Evolutionary conservation across 305 asterid species (phyloP).

Genomic region (Solanum aculeatissimum): DNA sequence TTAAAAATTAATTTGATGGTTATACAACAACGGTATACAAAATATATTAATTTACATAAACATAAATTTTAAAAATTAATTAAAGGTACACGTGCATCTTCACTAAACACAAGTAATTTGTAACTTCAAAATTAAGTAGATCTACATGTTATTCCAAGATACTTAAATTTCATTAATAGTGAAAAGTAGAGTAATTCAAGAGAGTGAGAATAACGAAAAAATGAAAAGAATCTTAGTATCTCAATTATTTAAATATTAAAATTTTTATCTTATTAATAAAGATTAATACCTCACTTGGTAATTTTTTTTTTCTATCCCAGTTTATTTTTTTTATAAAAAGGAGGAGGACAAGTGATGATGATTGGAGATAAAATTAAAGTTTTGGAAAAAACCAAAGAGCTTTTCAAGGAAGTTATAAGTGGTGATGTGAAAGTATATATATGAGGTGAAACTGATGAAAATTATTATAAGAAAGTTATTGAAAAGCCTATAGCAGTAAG

Average conservation of each 20-base stretch:
- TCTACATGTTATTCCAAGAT: not conserved
- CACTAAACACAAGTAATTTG: not conserved
- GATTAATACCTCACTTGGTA: fast-evolving
- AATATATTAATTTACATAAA: not conserved
- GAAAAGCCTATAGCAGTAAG: slow-evolving; percentile 4
- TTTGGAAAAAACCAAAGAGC: not conserved
- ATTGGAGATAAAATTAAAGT: not conserved
- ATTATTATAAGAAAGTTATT: slow-evolving; percentile 5
- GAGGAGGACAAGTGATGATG: not conserved
- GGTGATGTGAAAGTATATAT: not conserved
- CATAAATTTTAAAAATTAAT: not conserved
- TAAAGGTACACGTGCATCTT: not conserved
- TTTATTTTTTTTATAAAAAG: not conserved
- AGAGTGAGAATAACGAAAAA: not conserved
- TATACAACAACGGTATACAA: not conserved
- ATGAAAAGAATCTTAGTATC: not conserved
- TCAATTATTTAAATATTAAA: not conserved
- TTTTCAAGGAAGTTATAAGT: not conserved
- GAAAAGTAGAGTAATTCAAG: not conserved
- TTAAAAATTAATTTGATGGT: not conserved
- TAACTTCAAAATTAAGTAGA: not conserved
- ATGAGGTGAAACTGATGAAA: not conserved
- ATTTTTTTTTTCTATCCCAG: not conserved
- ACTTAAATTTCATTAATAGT: not conserved
- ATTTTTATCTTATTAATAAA: not conserved